Evolutionary conservation across 768 basidiomycete species (phyloP), one percentile per base, ranked within the genome.

Genomic region (Pilatotrama ljubarskyi): DNA sequence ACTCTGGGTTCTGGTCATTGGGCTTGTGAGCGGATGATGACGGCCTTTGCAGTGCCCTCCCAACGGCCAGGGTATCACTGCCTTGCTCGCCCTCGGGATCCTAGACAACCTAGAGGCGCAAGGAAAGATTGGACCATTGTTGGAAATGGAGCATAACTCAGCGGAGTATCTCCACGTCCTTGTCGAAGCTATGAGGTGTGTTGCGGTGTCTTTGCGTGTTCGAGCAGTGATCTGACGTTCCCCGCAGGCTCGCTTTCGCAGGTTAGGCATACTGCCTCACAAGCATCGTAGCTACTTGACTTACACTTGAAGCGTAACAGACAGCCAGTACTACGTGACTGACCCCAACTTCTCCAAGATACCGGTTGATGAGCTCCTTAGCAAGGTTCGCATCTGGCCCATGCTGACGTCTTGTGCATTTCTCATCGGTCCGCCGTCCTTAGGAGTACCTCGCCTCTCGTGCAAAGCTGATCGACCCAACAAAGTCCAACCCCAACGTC

Each of bases 51-150:
- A 50, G 93, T 96, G 94, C 67, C 96, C 95, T 8, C 96, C 96
- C 0, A 98, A 97, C 71, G 95, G 96, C 9, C 95, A 98, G 83
- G 96, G 95, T 69, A 83, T 99, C 41, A 96, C 95, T 5, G 93
- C 97, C 0, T 81, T 98, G 8, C 76, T 99, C 29, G 93, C 95
- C 13, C 82, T 98, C 20, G 97, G 97, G 1, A 93, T 99, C 59
- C 77, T 99, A 49, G 96, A 98, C 66, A 84, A 81, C 25, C 81
- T 98, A 15, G 90, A 96, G 74, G 84, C 80, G 59, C 84, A 88
- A 68, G 85, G 87, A 0, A 83, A 85, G 51, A 81, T 84, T 47
- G 80, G 79, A 58, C 82, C 93, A 13, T 74, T 98, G 5, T 72
- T 85, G 20, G 84, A 93, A 61, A 81, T 93, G 78, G 90, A 94